These are phyloP conservation scores for Fusarium sp. DNA, from an alignment of 2,329 filamentous ascomycete genomes.

Conservation along the genomic window DNA sequence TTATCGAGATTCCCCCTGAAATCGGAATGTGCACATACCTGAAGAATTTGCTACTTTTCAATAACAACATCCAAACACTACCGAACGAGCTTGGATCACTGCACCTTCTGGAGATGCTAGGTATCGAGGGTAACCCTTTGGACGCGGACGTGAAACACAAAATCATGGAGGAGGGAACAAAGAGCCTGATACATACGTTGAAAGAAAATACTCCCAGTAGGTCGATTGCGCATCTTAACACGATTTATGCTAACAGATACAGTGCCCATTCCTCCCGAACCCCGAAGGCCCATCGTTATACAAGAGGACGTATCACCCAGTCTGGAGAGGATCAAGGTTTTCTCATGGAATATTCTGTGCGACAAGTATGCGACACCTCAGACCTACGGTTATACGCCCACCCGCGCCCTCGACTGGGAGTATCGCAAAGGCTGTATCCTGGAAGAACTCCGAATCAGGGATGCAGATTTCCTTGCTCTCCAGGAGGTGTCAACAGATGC, in stretches of 20 bases:
- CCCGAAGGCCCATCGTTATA: constrained; percentile 83
- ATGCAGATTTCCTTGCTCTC: constrained; percentile 90
- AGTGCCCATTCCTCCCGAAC: constrained; percentile 83
- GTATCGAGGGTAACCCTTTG: constrained; percentile 91
- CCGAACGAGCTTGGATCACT: constrained; percentile 91
- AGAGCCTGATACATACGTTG: constrained; percentile 83
- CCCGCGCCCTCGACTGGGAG: constrained; percentile 85
- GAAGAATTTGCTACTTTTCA: constrained; percentile 86
- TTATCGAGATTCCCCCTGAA: constrained; percentile 85
- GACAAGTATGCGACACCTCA: constrained; percentile 89
- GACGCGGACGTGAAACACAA: constrained; percentile 81
- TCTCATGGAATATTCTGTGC: constrained; percentile 97
- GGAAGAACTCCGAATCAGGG: constrained; percentile 80
- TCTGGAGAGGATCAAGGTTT: constrained; percentile 81
- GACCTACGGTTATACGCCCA: constrained; percentile 91
- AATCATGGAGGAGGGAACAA: constrained; percentile 88
- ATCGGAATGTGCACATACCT: constrained; percentile 97
- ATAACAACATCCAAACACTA: constrained; percentile 86
- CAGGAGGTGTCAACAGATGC: constrained; percentile 95
- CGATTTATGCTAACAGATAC: constrained; percentile 41
- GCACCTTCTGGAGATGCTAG: constrained; percentile 88
- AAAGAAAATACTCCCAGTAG: constrained; percentile 87
- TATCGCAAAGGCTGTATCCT: constrained; percentile 86
- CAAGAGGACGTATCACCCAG: constrained; percentile 71
- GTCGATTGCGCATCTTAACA: constrained; percentile 49